These are phyloP conservation scores for Olyra latifolia DNA, from an alignment of 176 grass and related monocot genomes.

Conservation along the genomic window DNA sequence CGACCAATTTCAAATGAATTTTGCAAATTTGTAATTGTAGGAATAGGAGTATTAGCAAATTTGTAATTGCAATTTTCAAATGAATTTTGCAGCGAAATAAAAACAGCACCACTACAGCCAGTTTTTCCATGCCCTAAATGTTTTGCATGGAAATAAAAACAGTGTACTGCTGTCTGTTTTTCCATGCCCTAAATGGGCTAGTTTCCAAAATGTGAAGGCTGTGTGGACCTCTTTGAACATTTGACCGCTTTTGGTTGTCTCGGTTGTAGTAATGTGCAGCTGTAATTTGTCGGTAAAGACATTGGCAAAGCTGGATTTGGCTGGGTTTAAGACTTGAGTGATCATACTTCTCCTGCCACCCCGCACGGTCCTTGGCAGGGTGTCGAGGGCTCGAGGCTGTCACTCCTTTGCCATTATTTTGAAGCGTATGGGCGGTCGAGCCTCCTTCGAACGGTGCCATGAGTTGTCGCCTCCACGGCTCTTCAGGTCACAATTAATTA, in stretches of 20 bases:
- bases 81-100: background rate
- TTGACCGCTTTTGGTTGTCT: background rate
- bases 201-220: background rate
- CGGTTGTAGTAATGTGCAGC: background rate
- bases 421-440: background rate
- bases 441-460: background rate
- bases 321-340: too few species aligned
- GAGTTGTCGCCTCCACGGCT: background rate
- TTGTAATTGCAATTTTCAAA: background rate
- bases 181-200: background rate
- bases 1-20: too few species aligned
- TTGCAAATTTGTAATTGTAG: too few species aligned
- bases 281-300: background rate
- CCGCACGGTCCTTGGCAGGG: background rate
- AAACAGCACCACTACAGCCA: background rate
- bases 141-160: background rate
- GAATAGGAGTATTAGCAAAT: too few species aligned
- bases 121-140: background rate
- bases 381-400: background rate
- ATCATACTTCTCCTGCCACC: too few species aligned
- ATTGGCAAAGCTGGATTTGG: background rate
- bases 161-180: background rate
- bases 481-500: too few species aligned
- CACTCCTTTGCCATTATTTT: background rate
- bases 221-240: background rate